Percentiles rank a stretch among this genome's conserved stretches.
Evolutionary conservation across 176 grass and related monocot genomes (phyloP).

Genomic region (Tillandsia fasciculata): DNA sequence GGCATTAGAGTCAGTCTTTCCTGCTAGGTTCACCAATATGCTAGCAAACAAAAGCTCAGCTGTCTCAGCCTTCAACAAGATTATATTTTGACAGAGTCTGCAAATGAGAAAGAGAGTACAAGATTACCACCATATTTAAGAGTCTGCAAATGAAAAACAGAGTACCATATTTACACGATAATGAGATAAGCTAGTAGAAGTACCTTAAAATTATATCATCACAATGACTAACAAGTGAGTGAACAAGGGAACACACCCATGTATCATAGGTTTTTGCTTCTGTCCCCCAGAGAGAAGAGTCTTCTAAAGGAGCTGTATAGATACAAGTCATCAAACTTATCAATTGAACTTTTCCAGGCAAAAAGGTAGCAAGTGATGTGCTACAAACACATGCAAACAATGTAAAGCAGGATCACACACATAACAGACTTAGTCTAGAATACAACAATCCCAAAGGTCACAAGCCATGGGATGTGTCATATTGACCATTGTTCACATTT

Average conservation of each 20-base stretch:
- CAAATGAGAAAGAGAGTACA: constrained; percentile 13
- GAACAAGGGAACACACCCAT: constrained; percentile 80
- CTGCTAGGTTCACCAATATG: constrained; percentile 59
- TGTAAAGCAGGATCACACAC: not conserved
- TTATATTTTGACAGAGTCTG: constrained; percentile 85
- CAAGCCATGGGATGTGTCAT: not conserved
- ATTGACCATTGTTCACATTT: not conserved
- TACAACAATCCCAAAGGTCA: not conserved
- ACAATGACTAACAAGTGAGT: constrained; percentile 72
- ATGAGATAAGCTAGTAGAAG: no score
- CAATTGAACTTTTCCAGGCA: not conserved
- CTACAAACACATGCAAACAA: no score
- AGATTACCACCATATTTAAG: constrained; percentile 13
- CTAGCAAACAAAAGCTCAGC: constrained; percentile 80
- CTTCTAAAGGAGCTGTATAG: constrained; percentile 47
- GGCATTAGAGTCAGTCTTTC: constrained; percentile 43
- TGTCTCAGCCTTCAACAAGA: constrained; percentile 62
- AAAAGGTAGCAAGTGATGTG: not conserved
- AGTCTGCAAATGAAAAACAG: not conserved
- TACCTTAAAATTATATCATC: constrained; percentile 83
- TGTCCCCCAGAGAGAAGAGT: constrained; percentile 62
- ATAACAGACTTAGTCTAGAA: constrained; percentile 6
- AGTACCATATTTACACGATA: no score
- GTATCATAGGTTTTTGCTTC: constrained; percentile 49
- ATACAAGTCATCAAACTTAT: constrained; percentile 13